phyloP scores from a whole-genome alignment of 2,329 filamentous ascomycete species.

The Zymoseptoria ardabiliae region DNA sequence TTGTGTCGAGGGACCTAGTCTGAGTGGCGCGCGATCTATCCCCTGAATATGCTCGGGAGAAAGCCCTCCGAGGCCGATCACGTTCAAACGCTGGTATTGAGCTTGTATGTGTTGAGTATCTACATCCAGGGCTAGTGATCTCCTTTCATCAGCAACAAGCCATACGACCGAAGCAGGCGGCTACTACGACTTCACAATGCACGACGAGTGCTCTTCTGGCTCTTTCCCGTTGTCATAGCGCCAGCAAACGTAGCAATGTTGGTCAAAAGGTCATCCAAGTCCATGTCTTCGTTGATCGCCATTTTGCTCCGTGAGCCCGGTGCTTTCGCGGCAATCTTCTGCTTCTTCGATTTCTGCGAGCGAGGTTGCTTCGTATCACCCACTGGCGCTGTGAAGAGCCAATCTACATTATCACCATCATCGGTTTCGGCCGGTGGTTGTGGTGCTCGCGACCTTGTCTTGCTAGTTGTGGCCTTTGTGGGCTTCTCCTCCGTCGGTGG shows the following conservation, averaged over 20 bases:
- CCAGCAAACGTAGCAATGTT: slow-evolving; percentile 19
- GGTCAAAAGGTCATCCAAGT: slow-evolving; percentile 25
- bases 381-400: slow-evolving; percentile 15
- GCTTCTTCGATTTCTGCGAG: background rate
- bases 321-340: slow-evolving; percentile 2
- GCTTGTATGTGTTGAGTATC: background rate
- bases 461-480: background rate
- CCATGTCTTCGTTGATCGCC: slow-evolving; percentile 12
- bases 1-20: background rate
- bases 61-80: background rate
- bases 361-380: background rate
- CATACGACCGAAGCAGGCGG: no score
- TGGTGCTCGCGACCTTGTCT: background rate
- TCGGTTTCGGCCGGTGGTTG: background rate
- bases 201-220: background rate
- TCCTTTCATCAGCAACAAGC: no score
- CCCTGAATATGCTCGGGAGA: no score
- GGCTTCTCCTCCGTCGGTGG: background rate
- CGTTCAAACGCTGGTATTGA: background rate
- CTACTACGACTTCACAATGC: background rate
- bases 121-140: background rate
- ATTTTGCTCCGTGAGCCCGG: slow-evolving; percentile 1
- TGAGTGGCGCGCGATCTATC: background rate
- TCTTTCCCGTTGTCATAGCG: background rate
- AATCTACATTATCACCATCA: slow-evolving; percentile 22